Conservation (phyloP, 2,329 filamentous ascomycete genomes). For the Thelonectria rubi region DNA sequence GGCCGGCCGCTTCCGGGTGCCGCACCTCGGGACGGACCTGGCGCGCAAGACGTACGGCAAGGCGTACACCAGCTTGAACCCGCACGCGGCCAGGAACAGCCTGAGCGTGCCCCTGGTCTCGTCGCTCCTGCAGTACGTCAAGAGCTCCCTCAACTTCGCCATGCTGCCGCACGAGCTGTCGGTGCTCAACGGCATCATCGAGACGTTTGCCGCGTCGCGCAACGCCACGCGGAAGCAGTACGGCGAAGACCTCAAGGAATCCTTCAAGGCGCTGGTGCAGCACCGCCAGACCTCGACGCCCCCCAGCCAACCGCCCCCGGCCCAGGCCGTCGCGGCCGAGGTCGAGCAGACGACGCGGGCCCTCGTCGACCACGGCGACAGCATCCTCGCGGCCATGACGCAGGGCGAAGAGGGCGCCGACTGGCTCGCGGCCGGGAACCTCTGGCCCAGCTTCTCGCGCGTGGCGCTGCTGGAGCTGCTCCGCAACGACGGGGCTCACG, state of each 20-base stretch:
- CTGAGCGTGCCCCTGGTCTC: background rate
- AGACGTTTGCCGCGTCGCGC: background rate
- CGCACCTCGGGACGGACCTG: background rate
- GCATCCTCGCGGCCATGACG: background rate
- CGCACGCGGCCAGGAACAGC: background rate
- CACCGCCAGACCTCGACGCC: background rate
- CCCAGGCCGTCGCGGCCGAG: background rate
- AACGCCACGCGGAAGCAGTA: constrained; percentile 4
- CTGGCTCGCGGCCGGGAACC: constrained; percentile 53
- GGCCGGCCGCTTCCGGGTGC: background rate
- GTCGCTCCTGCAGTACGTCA: background rate
- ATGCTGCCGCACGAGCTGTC: background rate
- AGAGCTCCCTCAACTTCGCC: background rate
- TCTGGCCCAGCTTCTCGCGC: constrained; percentile 58
- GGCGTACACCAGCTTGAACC: background rate
- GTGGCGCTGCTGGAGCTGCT: constrained; percentile 58
- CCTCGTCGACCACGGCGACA: background rate
- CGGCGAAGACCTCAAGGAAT: constrained; percentile 1
- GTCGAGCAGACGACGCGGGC: background rate
- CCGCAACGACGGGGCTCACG: constrained; percentile 31
- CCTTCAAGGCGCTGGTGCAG: background rate
- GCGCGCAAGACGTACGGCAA: background rate
- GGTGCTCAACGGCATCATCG: background rate
- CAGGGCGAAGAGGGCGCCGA: background rate
- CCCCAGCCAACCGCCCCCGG: too few species aligned